Percentiles rank a stretch among this genome's conserved stretches.
Conservation (phyloP, 2,329 filamentous ascomycete genomes). For the Fusarium secorum region DNA sequence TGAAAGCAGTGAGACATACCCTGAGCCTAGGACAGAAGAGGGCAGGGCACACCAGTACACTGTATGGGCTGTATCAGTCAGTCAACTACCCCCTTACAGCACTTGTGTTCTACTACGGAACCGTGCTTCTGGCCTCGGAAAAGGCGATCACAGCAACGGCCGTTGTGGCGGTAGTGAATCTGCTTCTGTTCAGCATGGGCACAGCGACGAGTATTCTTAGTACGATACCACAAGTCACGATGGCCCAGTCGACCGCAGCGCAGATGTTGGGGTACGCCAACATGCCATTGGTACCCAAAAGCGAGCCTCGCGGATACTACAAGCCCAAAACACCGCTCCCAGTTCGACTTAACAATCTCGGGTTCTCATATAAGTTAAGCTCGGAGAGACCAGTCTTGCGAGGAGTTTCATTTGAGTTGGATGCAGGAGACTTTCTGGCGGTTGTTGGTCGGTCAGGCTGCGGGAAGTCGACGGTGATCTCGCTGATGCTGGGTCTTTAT, state of each 20-base stretch:
- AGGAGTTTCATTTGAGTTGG: constrained; percentile 71
- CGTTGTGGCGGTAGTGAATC: constrained; percentile 78
- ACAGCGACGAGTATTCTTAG: constrained; percentile 74
- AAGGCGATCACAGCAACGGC: constrained; percentile 58
- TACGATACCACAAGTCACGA: constrained; percentile 81
- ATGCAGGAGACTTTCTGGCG: constrained; percentile 71
- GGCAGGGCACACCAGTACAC: constrained; percentile 70
- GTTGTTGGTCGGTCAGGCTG: constrained; percentile 86
- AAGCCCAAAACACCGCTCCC: constrained; percentile 47
- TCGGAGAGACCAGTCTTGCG: constrained; percentile 63
- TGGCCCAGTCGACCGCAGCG: constrained; percentile 74
- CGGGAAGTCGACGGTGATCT: constrained; percentile 88
- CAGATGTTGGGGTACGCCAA: constrained; percentile 75
- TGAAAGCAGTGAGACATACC: constrained; percentile 57
- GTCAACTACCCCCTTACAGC: constrained; percentile 76
- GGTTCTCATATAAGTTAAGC: constrained; percentile 75
- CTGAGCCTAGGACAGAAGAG: constrained; percentile 70
- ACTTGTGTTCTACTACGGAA: constrained; percentile 85
- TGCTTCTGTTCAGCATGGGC: constrained; percentile 84
- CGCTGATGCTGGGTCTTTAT: constrained; percentile 78
- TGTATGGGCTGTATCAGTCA: constrained; percentile 82
- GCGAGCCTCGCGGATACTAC: constrained; percentile 62
- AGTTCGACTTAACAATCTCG: constrained; percentile 61
- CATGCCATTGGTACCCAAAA: constrained; percentile 62
- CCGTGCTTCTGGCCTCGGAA: constrained; percentile 64